These are phyloP conservation scores for Candida sp. DNA, from an alignment of 1,139 yeast species.

Conservation along the genomic window DNA sequence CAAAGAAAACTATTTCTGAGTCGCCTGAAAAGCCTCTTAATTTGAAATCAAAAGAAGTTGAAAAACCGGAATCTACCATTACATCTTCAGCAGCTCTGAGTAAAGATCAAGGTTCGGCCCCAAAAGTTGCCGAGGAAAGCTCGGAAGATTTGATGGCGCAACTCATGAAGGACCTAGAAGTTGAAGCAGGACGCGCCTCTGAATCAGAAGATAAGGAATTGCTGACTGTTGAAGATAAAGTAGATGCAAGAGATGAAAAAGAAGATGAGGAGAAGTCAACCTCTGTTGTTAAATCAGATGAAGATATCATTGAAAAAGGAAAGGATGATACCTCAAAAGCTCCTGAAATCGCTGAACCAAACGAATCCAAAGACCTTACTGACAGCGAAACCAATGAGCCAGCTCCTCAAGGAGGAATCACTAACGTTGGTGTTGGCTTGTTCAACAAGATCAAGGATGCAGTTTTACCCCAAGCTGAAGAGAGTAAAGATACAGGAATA, in stretches of 20 bases:
- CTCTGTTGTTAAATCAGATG: background rate
- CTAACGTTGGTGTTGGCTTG: background rate
- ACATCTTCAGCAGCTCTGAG: background rate
- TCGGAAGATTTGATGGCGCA: conserved; percentile 1
- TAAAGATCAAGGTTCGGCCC: background rate
- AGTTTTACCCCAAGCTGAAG: background rate
- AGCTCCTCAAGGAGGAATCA: no score
- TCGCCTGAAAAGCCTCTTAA: background rate
- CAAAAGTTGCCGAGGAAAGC: background rate
- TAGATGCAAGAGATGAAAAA: conserved; percentile 5
- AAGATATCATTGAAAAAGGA: background rate
- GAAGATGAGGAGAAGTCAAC: background rate
- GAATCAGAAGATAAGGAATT: conserved; percentile 6
- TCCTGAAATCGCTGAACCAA: no score
- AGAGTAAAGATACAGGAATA: background rate
- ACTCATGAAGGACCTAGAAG: conserved; percentile 1
- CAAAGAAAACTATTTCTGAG: background rate
- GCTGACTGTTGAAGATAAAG: conserved; percentile 3
- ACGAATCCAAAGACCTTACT: no score
- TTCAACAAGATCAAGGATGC: background rate
- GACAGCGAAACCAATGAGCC: no score
- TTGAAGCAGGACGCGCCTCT: background rate
- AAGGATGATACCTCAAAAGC: background rate
- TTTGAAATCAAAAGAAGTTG: background rate
- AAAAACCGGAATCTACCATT: background rate